Conservation (phyloP, 805 yeast genomes). For the Candida khao-thaluensis region DNA sequence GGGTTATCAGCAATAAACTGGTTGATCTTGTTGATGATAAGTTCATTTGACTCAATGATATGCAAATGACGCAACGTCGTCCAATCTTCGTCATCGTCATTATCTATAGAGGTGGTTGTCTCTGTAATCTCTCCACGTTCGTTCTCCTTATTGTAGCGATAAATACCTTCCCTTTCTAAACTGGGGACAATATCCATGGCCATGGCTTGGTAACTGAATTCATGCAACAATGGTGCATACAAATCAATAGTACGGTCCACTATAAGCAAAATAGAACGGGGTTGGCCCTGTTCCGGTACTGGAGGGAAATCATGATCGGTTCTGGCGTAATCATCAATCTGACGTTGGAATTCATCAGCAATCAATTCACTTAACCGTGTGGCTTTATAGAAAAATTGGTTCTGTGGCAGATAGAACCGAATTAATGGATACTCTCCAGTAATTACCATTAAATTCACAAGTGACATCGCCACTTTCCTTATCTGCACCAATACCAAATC, state of each 20-base stretch:
- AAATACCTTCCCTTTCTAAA: constrained; percentile 43
- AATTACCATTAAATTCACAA: constrained; percentile 70
- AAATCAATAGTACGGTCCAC: constrained; percentile 84
- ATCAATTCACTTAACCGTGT: constrained; percentile 63
- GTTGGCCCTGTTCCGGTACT: constrained; percentile 49
- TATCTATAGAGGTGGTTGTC: constrained; percentile 41
- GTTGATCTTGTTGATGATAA: constrained; percentile 55
- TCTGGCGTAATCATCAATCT: constrained; percentile 74
- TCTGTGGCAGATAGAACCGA: constrained; percentile 61
- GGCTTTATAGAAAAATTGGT: constrained; percentile 49
- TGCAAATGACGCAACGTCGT: constrained; percentile 67
- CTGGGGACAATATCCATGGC: constrained; percentile 66
- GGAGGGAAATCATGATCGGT: constrained; percentile 63
- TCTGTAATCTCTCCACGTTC: constrained; percentile 42
- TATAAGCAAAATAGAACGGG: constrained; percentile 71
- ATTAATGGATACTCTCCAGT: constrained; percentile 89
- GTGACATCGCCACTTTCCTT: constrained; percentile 55
- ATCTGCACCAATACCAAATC: constrained; percentile 62
- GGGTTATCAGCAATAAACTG: constrained; percentile 73
- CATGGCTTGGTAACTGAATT: constrained; percentile 89
- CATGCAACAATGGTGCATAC: constrained; percentile 82
- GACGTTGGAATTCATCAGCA: constrained; percentile 68
- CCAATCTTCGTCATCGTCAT: constrained; percentile 76
- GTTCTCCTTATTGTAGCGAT: constrained; percentile 54
- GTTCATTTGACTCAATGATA: constrained; percentile 69